These are phyloP conservation scores for Kokia cookei DNA, from an alignment of 441 rosid species.

Conservation along the genomic window DNA sequence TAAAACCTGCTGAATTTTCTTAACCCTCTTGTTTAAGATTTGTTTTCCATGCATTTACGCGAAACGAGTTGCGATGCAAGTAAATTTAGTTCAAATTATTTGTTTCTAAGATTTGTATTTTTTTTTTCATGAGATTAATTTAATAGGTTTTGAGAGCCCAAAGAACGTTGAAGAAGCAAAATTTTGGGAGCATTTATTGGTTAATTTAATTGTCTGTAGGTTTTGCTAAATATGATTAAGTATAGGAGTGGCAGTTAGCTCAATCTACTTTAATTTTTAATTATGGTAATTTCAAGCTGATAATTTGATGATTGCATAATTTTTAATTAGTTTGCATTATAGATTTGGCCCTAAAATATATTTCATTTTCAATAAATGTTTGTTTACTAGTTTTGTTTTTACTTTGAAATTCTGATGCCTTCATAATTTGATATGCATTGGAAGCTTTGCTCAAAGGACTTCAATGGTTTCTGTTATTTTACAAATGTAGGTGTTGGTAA, in stretches of 20 bases:
- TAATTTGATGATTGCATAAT: neutral
- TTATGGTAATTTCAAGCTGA: neutral
- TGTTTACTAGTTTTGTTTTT: neutral
- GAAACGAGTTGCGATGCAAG: neutral
- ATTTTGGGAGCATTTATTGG: constrained; percentile 4
- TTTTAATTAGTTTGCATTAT: neutral
- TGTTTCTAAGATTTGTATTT: neutral
- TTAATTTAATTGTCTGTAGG: neutral
- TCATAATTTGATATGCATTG: neutral
- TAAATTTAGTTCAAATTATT: neutral
- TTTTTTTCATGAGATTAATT: neutral
- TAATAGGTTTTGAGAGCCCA: neutral
- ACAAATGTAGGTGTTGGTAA: constrained; percentile 61
- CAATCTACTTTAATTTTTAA: neutral
- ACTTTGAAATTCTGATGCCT: neutral
- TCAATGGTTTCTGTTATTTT: neutral
- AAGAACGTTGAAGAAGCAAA: neutral
- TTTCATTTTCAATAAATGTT: neutral
- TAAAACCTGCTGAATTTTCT: neutral
- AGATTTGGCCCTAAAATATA: neutral
- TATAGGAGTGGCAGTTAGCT: neutral
- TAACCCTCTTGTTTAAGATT: neutral
- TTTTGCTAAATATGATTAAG: neutral
- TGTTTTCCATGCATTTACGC: neutral
- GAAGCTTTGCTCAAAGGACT: neutral